A percentile compares a stretch with the other conserved stretches of the same genome.
phyloP scores from a whole-genome alignment of 345 rosid genomes.

The Mercurialis annua region DNA sequence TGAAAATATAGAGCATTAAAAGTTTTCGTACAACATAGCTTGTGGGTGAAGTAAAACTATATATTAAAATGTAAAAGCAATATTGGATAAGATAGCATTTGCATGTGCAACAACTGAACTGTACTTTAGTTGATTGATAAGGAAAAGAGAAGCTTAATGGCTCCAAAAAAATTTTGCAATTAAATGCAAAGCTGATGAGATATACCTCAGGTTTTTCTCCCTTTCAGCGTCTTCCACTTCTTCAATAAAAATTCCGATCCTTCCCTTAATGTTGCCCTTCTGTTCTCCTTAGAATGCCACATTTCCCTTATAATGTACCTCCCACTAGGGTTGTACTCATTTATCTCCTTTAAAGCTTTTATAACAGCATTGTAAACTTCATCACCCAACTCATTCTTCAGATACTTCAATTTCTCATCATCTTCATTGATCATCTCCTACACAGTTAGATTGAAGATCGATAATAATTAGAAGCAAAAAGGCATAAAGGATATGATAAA shows the following conservation, averaged over 20 bases:
- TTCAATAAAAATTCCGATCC: neutral
- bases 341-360: slow-evolving; percentile 20
- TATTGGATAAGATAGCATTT: no score
- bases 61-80: no score
- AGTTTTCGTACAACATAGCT: no score
- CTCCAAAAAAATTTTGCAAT: no score
- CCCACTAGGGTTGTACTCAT: slow-evolving; percentile 30
- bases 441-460: neutral
- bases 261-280: slow-evolving; percentile 21
- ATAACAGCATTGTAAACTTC: slow-evolving; percentile 21
- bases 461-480: neutral
- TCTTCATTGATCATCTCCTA: slow-evolving; percentile 32
- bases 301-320: slow-evolving; percentile 19
- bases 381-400: slow-evolving; percentile 22
- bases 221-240: neutral
- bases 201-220: no score
- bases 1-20: no score
- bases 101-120: no score
- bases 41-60: no score
- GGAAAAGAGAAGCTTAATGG: no score
- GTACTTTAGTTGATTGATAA: no score
- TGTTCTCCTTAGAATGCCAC: slow-evolving; percentile 20
- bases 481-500: neutral
- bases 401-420: slow-evolving; percentile 12
- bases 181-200: no score